Base-by-base conservation (phyloP, 352 stramenopile genomes). In the Phytopythium chamaehyphon region DNA sequence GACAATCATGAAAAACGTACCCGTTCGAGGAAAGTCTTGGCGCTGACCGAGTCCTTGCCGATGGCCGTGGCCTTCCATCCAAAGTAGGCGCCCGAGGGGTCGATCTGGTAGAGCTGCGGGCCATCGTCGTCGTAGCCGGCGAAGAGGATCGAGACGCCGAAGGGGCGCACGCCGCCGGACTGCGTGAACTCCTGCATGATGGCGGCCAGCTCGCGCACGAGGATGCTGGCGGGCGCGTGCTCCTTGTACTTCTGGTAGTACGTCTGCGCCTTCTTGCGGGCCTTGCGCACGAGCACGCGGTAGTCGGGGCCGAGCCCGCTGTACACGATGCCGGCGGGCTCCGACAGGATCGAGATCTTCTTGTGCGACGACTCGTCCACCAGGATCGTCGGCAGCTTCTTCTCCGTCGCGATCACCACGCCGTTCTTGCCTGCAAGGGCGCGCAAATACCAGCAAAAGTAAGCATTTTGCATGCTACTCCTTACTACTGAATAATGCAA, bases 111-210 rank as follows among this genome's bases (percentile, higher is more conserved):
- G 24, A 99, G 75, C 66, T 98, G 82, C 39, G 97, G 96, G 18
- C 93, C 94, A 52, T 99, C 96, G 54, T 98, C 94, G 59, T 99
- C 96, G 59, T 98, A 98, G 51, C 97, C 97, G 6, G 96, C 96
- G 42, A 98, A 97, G 33, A 99, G 76, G 12, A 99, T 85, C 26
- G 89, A 98, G n/a, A 99, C 93, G 51, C 97, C 97, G 71, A 99
- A 99, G 6, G 97, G 97, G 58, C 97, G 87, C 35, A 99, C 97
- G 40, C 97, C 97, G 42, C 96, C 96, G 11, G 87, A 95, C 76
- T 96, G 96, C 35, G 96, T 99, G 66, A 98, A 99, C 82, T 99
- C 97, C 79, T 99, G 97, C 97, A 99, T 99, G 44, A 99, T 93
- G 9, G 82, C 86, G 1, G 97, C 97, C 18, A 97, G 96, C 39